phyloP scores from a whole-genome alignment of 2,329 filamentous ascomycete species.

The Ampelomyces quisqualis region DNA sequence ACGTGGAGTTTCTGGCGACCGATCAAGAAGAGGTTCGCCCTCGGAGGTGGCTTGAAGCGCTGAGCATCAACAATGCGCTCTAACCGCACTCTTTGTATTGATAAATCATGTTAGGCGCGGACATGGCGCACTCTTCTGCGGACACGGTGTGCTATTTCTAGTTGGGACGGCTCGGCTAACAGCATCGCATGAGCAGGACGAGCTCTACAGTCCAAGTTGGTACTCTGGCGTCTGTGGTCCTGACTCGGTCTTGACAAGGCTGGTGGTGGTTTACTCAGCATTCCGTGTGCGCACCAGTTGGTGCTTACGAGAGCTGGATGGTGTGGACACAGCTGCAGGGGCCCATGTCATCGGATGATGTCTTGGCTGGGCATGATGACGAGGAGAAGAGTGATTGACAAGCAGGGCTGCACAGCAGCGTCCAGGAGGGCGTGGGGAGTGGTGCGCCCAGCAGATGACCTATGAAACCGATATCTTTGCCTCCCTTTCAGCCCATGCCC shows the following conservation, averaged over 20 bases:
- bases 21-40: slow-evolving; percentile 30
- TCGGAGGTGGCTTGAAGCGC: slow-evolving; percentile 24
- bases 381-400: slow-evolving; percentile 6
- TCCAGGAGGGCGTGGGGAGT: slow-evolving; percentile 9
- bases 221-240: too few species aligned
- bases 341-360: slow-evolving; percentile 28
- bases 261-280: slow-evolving; percentile 11
- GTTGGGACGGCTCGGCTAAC: slow-evolving; percentile 11
- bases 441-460: slow-evolving; percentile 28
- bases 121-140: too few species aligned
- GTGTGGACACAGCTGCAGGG: slow-evolving; percentile 28
- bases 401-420: slow-evolving; percentile 4
- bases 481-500: slow-evolving; percentile 16
- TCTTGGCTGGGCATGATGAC: slow-evolving; percentile 19
- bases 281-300: slow-evolving; percentile 14
- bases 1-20: slow-evolving; percentile 31
- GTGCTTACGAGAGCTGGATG: slow-evolving; percentile 25
- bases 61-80: too few species aligned
- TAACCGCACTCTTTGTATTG: too few species aligned
- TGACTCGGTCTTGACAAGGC: slow-evolving; percentile 15
- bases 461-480: slow-evolving; percentile 31
- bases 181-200: slow-evolving; percentile 12
- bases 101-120: slow-evolving; percentile 12
- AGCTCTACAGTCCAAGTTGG: slow-evolving; percentile 12
- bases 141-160: slow-evolving; percentile 13